These are phyloP conservation scores for Rhynchospora tenuis DNA, from an alignment of 176 grass and related monocot genomes.

Conservation along the genomic window DNA sequence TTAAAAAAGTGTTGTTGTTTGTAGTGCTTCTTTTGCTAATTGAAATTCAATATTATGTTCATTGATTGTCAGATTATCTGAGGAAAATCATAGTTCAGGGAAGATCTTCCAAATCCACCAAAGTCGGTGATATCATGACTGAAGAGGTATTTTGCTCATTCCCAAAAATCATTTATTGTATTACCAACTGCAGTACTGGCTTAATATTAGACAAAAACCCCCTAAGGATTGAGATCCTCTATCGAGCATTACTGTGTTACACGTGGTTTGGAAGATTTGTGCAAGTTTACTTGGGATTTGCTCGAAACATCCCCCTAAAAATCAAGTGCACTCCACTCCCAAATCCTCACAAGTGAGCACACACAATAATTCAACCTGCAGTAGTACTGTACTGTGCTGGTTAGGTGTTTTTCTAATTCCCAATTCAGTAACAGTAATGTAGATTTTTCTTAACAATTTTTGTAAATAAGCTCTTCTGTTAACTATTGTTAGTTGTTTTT, in stretches of 20 bases:
- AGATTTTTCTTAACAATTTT: background rate
- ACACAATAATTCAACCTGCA: background rate
- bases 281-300: too few species aligned
- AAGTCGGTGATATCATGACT: slow-evolving; percentile 99
- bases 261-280: too few species aligned
- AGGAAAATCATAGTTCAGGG: slow-evolving; percentile 98
- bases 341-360: too few species aligned
- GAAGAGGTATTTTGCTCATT: slow-evolving; percentile 59
- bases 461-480: background rate
- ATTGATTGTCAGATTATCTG: slow-evolving; percentile 76
- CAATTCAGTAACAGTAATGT: background rate
- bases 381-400: background rate
- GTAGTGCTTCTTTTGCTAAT: background rate
- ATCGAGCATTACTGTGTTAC: too few species aligned
- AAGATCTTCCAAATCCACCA: slow-evolving; percentile 96
- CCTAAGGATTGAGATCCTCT: too few species aligned
- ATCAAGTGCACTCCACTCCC: too few species aligned
- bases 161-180: background rate
- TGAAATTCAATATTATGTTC: background rate
- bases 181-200: background rate
- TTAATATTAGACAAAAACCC: background rate
- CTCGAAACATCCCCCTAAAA: too few species aligned
- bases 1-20: background rate
- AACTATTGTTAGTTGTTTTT: background rate
- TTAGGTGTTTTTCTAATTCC: background rate